Percentiles rank a stretch among this genome's conserved stretches.
Conservation (phyloP, 2,329 filamentous ascomycete genomes). For the Fusarium luffae region DNA sequence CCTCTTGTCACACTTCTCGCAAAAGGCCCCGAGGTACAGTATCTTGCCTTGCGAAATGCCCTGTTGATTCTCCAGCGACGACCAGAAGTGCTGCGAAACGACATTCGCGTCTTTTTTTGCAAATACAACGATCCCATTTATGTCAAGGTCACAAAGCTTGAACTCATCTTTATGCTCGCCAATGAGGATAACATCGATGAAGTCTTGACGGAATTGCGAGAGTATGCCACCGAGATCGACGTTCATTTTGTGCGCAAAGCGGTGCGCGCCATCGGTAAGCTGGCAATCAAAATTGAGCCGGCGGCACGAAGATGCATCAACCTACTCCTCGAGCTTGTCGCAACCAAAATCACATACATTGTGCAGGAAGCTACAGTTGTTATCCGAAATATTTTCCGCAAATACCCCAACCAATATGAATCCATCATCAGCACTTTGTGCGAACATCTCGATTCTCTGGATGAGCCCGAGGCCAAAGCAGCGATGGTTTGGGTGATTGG, state of each 20-base stretch:
- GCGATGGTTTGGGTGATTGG: constrained; percentile 99
- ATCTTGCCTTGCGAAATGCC: constrained; percentile 92
- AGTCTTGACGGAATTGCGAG: constrained; percentile 90
- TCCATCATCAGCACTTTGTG: constrained; percentile 96
- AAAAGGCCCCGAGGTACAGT: constrained; percentile 98
- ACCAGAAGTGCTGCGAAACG: constrained; percentile 92
- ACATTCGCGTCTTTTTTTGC: constrained; percentile 99
- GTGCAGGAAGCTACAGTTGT: constrained; percentile 99
- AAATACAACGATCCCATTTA: constrained; percentile 99
- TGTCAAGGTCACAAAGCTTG: constrained; percentile 98
- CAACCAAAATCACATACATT: constrained; percentile 98
- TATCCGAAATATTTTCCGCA: constrained; percentile 98
- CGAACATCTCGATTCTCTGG: constrained; percentile 94
- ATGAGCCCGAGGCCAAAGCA: constrained; percentile 97
- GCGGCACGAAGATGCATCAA: constrained; percentile 92
- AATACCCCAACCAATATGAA: constrained; percentile 99
- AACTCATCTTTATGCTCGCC: constrained; percentile 98
- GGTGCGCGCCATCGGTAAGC: constrained; percentile 94
- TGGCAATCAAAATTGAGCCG: constrained; percentile 98
- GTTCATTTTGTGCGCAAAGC: constrained; percentile 99
- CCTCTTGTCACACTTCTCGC: constrained; percentile 94
- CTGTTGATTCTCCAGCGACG: constrained; percentile 91
- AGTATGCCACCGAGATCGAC: constrained; percentile 98
- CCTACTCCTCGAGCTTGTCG: constrained; percentile 89
- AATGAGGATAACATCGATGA: constrained; percentile 96